A percentile compares a stretch with the other conserved stretches of the same genome.
These are phyloP conservation scores for Aspergillus indologenus DNA, from an alignment of 495 filamentous ascomycete species.

Conservation along the genomic window DNA sequence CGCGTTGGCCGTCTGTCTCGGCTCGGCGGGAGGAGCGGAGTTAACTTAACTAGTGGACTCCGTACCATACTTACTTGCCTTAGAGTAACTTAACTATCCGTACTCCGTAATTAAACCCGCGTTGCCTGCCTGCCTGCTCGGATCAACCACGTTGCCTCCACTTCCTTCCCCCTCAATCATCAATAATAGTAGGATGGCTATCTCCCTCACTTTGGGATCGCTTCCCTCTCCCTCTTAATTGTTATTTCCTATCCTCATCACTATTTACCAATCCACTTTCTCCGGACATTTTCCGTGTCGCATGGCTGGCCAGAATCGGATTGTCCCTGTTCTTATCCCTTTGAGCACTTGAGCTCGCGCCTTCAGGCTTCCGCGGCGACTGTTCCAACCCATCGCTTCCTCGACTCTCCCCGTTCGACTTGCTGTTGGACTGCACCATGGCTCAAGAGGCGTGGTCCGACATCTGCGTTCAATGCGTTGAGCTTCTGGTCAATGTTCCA, in stretches of 20 bases:
- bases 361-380: constrained; percentile 17
- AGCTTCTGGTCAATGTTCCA: constrained; percentile 30
- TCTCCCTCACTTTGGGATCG: constrained; percentile 8
- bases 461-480: constrained; percentile 37
- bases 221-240: constrained; percentile 13
- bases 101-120: neutral
- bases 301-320: constrained; percentile 37
- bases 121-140: neutral
- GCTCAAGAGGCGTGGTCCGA: constrained; percentile 27
- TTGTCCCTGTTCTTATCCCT: constrained; percentile 22
- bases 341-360: constrained; percentile 24
- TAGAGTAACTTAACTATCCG: too few species aligned
- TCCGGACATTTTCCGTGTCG: constrained; percentile 22
- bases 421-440: constrained; percentile 25
- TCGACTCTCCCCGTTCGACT: constrained; percentile 1
- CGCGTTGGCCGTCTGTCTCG: too few species aligned
- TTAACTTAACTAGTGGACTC: neutral
- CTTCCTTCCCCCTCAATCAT: constrained; percentile 10
- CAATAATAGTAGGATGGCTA: constrained; percentile 14
- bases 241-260: neutral
- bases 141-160: constrained; percentile 12
- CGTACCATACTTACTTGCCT: too few species aligned
- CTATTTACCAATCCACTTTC: neutral
- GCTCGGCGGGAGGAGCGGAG: neutral
- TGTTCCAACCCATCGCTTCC: neutral